phyloP scores from a whole-genome alignment of 2,329 filamentous ascomycete genomes.

The Ophiocordyceps unilateralis region DNA sequence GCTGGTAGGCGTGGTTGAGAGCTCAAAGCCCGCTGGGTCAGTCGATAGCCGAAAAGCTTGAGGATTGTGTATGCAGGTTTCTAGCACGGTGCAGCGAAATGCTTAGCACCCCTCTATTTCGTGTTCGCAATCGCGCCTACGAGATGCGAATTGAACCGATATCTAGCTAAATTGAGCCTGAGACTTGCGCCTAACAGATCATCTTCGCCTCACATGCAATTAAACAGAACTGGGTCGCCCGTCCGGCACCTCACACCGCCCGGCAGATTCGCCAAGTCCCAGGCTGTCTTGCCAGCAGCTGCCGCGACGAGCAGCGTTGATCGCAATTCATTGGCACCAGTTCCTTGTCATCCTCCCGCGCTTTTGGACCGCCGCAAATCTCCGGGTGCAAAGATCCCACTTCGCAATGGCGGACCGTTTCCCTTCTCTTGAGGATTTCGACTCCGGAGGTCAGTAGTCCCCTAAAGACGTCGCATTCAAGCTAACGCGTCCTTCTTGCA shows the following conservation, averaged over 20 bases:
- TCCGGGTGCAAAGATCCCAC: not conserved
- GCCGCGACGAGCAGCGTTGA: not conserved
- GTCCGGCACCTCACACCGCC: not conserved
- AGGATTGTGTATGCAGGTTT: not conserved
- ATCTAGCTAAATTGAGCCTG: not conserved
- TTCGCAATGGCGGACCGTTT: conserved; percentile 61
- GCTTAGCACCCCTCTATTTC: too few species aligned
- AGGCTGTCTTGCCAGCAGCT: not conserved
- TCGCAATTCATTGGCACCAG: not conserved
- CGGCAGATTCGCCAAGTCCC: not conserved
- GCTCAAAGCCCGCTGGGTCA: not conserved
- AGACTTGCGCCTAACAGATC: not conserved
- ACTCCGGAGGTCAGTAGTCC: conserved; percentile 37
- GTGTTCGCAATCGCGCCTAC: too few species aligned
- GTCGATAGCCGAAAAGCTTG: not conserved
- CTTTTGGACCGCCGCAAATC: not conserved
- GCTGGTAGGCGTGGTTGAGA: not conserved
- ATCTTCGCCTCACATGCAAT: not conserved
- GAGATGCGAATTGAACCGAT: too few species aligned
- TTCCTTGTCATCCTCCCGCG: not conserved
- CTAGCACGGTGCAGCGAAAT: not conserved
- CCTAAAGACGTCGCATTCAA: not conserved
- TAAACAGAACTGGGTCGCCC: not conserved
- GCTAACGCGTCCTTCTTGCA: conserved; percentile 15
- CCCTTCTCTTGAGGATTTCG: conserved; percentile 64